Percentiles rank a stretch among this genome's conserved stretches.
phyloP scores from a whole-genome alignment of 2,329 filamentous ascomycete species.

The Calonectria naviculata region DNA sequence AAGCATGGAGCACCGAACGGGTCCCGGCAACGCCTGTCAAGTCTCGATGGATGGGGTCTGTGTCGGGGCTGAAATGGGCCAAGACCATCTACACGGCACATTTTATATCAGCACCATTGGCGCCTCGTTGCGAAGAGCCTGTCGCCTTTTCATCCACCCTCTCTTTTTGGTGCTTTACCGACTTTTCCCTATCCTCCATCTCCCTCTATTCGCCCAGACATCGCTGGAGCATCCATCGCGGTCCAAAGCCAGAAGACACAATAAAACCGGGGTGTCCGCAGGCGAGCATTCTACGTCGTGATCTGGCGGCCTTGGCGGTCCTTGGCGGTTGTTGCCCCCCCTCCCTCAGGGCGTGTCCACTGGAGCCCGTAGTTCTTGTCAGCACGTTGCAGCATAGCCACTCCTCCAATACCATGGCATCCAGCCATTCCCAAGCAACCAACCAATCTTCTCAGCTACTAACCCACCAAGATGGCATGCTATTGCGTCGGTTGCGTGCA shows the following conservation, averaged over 20 bases:
- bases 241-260: not conserved
- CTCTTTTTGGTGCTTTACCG: too few relatives aligned
- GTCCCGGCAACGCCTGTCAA: constrained; percentile 1
- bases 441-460: not conserved
- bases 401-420: not conserved
- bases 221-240: not conserved
- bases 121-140: not conserved
- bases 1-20: constrained; percentile 6
- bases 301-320: not conserved
- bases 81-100: not conserved
- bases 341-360: not conserved
- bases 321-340: too few relatives aligned
- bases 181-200: too few relatives aligned
- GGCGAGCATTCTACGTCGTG: not conserved
- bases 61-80: not conserved
- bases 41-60: not conserved
- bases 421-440: constrained; percentile 5
- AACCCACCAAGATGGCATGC: not conserved
- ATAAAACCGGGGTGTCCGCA: not conserved
- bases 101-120: not conserved
- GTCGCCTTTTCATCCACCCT: not conserved
- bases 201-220: not conserved
- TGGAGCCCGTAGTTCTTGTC: constrained; percentile 7
- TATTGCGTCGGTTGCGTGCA: not conserved
- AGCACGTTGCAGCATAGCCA: constrained; percentile 19